phyloP scores from a whole-genome alignment of 1,284 basidiomycete genomes.

The Boletus nobilissimus region DNA sequence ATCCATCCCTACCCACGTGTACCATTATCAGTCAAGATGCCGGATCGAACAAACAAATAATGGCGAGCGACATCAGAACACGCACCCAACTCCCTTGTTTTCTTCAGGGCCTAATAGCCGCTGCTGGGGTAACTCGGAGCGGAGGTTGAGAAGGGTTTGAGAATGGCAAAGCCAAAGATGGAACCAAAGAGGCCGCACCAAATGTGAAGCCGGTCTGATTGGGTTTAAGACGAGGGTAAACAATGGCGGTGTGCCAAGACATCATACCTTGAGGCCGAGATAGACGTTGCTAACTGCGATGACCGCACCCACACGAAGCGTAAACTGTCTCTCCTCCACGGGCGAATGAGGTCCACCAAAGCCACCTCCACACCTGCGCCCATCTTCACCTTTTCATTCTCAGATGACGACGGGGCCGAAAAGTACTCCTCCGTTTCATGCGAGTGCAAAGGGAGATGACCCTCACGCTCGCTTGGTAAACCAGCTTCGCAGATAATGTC shows the following conservation, averaged over 20 bases:
- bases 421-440: neutral
- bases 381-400: constrained; percentile 8
- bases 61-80: neutral
- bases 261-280: constrained; percentile 66
- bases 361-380: constrained; percentile 22
- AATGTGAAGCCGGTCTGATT: constrained; percentile 70
- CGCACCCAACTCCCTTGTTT: constrained; percentile 59
- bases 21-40: neutral
- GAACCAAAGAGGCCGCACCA: constrained; percentile 65
- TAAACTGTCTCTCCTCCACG: constrained; percentile 66
- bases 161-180: constrained; percentile 61
- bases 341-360: constrained; percentile 50
- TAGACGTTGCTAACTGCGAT: constrained; percentile 75
- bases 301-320: constrained; percentile 58
- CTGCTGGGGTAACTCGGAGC: constrained; percentile 62
- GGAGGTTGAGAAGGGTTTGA: constrained; percentile 66
- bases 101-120: constrained; percentile 76
- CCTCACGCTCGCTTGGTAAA: neutral
- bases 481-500: neutral
- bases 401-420: neutral
- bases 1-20: constrained; percentile 44
- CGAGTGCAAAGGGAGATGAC: neutral
- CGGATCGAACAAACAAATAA: constrained; percentile 24
- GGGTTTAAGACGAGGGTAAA: neutral
- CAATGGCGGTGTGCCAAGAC: neutral